A percentile compares a stretch with the other conserved stretches of the same genome.
Evolutionary conservation across 805 yeast species (phyloP).

Genomic region (Candida oleophila): DNA sequence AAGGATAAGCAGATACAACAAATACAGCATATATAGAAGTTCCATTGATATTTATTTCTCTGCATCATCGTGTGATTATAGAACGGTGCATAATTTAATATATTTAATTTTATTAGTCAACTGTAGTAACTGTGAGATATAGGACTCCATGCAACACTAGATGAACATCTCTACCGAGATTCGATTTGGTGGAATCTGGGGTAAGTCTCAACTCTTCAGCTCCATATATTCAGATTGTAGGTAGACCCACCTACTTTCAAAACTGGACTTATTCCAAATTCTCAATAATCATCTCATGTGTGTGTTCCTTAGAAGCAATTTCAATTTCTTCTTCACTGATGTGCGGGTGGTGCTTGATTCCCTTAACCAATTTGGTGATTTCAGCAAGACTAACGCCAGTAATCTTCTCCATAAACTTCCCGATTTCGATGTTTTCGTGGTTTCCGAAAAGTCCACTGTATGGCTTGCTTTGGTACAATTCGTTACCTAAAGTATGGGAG

Average conservation of each 20-base stretch:
- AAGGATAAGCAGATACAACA: neutral
- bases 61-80: neutral
- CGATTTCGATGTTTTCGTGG: constrained; percentile 85
- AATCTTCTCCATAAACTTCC: constrained; percentile 62
- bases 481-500: constrained; percentile 40
- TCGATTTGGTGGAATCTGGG: too few species aligned
- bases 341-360: constrained; percentile 49
- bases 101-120: too few species aligned
- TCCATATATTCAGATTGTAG: too few species aligned
- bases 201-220: too few species aligned
- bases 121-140: too few species aligned
- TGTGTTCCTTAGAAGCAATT: neutral
- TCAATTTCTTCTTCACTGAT: neutral
- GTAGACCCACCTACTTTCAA: too few species aligned
- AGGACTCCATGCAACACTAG: too few species aligned
- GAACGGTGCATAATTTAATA: too few species aligned
- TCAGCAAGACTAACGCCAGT: constrained; percentile 46
- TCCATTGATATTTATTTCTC: neutral
- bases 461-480: constrained; percentile 27
- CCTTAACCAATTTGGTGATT: constrained; percentile 50
- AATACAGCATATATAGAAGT: neutral
- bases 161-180: too few species aligned
- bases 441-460: constrained; percentile 64
- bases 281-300: constrained; percentile 1
- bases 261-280: too few species aligned